Evolutionary conservation across 2,329 filamentous ascomycete genomes (phyloP).

Genomic region (Parastagonospora nodorum): DNA sequence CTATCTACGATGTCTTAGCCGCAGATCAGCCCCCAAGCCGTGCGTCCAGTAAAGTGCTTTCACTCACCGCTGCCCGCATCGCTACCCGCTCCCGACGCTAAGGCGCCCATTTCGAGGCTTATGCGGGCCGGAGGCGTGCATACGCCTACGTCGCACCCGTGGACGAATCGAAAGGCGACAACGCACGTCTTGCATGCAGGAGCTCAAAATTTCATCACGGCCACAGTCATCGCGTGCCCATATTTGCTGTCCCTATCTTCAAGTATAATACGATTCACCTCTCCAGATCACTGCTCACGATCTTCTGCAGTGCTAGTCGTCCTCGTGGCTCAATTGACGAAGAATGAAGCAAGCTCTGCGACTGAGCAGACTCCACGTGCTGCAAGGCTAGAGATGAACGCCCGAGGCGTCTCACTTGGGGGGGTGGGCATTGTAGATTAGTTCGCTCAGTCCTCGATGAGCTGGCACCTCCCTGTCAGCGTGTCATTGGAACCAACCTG

Average conservation of each 20-base stretch:
- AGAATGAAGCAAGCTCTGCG: conserved; percentile 20
- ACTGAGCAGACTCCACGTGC: conserved; percentile 29
- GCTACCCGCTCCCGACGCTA: conserved; percentile 1
- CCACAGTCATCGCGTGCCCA: conserved; percentile 28
- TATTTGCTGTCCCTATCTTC: conserved; percentile 16
- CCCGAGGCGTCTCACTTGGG: conserved; percentile 32
- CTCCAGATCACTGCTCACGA: conserved; percentile 17
- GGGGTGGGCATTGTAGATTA: conserved; percentile 35
- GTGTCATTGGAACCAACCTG: conserved; percentile 34
- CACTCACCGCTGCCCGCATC: conserved; percentile 8
- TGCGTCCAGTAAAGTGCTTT: not conserved
- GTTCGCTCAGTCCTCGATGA: conserved; percentile 38
- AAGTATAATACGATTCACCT: conserved; percentile 6
- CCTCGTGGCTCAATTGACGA: conserved; percentile 20
- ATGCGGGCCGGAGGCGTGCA: conserved; percentile 26
- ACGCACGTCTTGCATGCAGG: conserved; percentile 33
- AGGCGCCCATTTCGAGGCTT: conserved; percentile 20
- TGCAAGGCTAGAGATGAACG: conserved; percentile 27
- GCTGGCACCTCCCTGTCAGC: conserved; percentile 36
- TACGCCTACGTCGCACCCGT: conserved; percentile 16
- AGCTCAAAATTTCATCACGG: conserved; percentile 26
- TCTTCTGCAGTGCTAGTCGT: conserved; percentile 14
- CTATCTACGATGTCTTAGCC: not conserved
- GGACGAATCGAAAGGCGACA: conserved; percentile 42
- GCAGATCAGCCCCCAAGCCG: too few species aligned